Evolutionary conservation across 768 basidiomycete genomes (phyloP), one percentile per base, ranked within the genome.

Genomic region (Podaxis carcinomalis): DNA sequence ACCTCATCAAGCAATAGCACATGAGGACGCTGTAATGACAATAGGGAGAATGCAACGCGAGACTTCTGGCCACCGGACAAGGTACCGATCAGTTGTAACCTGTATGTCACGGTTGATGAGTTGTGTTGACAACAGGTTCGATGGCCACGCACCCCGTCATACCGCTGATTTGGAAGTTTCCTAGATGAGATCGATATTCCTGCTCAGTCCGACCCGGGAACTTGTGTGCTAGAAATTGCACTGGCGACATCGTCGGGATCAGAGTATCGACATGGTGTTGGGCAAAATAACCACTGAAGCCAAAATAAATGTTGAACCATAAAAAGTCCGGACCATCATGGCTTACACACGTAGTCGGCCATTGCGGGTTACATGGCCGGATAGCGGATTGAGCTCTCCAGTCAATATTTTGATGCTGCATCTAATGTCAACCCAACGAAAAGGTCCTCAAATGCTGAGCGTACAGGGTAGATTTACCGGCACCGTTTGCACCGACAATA

Each of bases 141-240:
- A 66, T 11, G 28, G 51, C 4, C 25, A 68, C 78, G 39, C 54
- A 90, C 91, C 92, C 91, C 1, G 95, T 96, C 86, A 96, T 88
- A 46, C 95, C 94, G 62, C 92, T 97, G 68, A 98, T 96, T 67
- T 97, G 95, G 78, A 98, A 97, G 61, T 95, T 94, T 5, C 96
- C 97, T 11, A 99, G 80, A 75, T 98, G 97, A n/a, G 76, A 73
- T 63, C 97, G 83, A 72, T 98, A 98, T 72, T 98, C 97, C 73
- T 98, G 96, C 74, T 98, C 97, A 5, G 83, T 93, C 74, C 89
- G 90, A 0, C 97, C 96, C 1, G 97, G 97, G 79, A 91, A 98
- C 68, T 85, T 92, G 23, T 87, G 86, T 13, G 93, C 93, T 32
- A 99, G 78, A 78, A 97, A 98, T 67, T 92, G 90, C 9, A 98